Evolutionary conservation across 768 basidiomycete genomes (phyloP).

Genomic region (Xerocomus spinulosus): DNA sequence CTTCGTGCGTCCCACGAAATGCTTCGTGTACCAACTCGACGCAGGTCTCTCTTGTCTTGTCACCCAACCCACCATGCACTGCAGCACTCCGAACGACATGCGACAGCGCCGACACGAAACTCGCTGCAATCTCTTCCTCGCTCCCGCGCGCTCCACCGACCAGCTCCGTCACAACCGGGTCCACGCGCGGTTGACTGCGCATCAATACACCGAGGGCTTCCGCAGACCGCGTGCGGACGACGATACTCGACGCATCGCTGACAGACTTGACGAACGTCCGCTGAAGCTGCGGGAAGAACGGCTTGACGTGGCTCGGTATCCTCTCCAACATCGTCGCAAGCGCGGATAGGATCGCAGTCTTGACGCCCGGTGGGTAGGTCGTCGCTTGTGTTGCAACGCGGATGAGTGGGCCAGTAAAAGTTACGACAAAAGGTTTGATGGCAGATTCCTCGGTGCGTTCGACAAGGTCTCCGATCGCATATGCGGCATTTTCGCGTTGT

Average conservation of each 20-base stretch:
- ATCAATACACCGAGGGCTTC: constrained; percentile 86
- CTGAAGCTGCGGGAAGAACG: constrained; percentile 98
- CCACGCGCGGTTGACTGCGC: constrained; percentile 84
- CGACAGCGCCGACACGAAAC: constrained; percentile 72
- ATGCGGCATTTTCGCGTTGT: constrained; percentile 91
- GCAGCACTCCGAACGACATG: constrained; percentile 62
- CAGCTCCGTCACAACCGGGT: constrained; percentile 92
- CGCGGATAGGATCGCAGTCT: constrained; percentile 84
- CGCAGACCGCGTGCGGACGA: constrained; percentile 78
- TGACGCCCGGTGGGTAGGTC: constrained; percentile 88
- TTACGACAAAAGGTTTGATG: constrained; percentile 94
- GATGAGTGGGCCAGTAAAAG: constrained; percentile 93
- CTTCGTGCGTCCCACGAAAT: constrained; percentile 68
- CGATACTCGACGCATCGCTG: constrained; percentile 69
- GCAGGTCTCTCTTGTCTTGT: constrained; percentile 66
- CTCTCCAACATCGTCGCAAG: constrained; percentile 79
- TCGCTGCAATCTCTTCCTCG: constrained; percentile 66
- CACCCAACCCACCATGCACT: constrained; percentile 65
- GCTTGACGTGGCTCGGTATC: constrained; percentile 87
- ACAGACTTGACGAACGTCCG: constrained; percentile 94
- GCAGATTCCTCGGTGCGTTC: constrained; percentile 78
- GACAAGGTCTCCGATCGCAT: constrained; percentile 94
- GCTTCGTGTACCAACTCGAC: constrained; percentile 74
- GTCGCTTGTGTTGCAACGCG: constrained; percentile 89
- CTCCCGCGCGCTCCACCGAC: constrained; percentile 57